These are phyloP conservation scores for Neurospora africana DNA, from an alignment of 495 filamentous ascomycete species.

Conservation along the genomic window DNA sequence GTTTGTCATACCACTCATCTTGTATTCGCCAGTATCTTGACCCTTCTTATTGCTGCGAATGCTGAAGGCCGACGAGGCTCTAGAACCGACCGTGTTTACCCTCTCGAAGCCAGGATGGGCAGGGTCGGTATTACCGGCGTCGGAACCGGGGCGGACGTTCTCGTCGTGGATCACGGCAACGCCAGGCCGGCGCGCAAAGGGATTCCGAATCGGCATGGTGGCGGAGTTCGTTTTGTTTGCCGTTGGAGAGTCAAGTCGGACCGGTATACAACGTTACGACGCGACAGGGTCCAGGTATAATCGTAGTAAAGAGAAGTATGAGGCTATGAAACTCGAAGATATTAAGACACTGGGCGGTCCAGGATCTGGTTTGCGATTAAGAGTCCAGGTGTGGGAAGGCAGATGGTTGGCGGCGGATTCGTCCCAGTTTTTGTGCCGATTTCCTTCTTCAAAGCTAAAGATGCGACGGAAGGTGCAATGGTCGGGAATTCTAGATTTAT, in stretches of 20 bases:
- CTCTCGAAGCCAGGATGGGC: conserved; percentile 40
- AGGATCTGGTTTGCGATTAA: neutral
- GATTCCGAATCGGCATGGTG: conserved; percentile 69
- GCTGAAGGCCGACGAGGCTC: conserved; percentile 49
- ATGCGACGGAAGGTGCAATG: neutral
- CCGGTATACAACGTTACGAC: neutral
- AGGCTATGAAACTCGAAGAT: neutral
- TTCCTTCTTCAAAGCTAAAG: neutral
- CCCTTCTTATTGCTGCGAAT: conserved; percentile 45
- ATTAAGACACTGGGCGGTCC: neutral
- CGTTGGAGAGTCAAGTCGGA: neutral
- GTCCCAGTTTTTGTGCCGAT: neutral
- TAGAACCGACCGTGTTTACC: conserved; percentile 45
- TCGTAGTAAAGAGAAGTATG: neutral
- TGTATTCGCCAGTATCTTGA: conserved; percentile 61
- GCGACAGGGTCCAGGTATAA: neutral
- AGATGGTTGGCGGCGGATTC: neutral
- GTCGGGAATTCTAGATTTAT: neutral
- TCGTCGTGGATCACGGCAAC: conserved; percentile 40
- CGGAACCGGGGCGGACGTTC: conserved; percentile 39
- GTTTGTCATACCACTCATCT: conserved; percentile 60
- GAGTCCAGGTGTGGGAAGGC: neutral
- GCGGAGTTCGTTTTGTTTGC: neutral
- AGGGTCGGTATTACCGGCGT: conserved; percentile 10
- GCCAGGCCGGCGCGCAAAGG: conserved; percentile 52